These are phyloP conservation scores for Cytospora schulzeri DNA, from an alignment of 2,329 filamentous ascomycete species.

Conservation along the genomic window DNA sequence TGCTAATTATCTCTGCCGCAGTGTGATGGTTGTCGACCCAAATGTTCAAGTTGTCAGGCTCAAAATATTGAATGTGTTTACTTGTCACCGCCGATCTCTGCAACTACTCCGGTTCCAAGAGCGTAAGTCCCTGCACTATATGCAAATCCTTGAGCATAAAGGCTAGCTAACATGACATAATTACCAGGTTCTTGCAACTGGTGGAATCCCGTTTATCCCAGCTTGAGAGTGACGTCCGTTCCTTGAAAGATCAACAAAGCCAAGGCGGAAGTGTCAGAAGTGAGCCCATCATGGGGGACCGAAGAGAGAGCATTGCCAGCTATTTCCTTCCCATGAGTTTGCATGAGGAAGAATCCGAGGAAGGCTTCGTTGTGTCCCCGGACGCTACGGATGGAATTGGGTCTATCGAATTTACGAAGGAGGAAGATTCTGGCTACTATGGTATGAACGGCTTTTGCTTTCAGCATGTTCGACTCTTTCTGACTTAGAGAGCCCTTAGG, in stretches of 20 bases:
- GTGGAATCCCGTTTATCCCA: constrained; percentile 24
- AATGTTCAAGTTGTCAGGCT: constrained; percentile 24
- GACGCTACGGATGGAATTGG: constrained; percentile 32
- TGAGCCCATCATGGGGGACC: constrained; percentile 5
- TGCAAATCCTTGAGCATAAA: no score
- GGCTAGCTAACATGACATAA: background rate
- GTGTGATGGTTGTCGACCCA: constrained; percentile 28
- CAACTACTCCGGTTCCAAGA: constrained; percentile 25
- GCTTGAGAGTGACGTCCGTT: constrained; percentile 25
- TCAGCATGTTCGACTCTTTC: background rate
- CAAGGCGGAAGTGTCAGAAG: constrained; percentile 14
- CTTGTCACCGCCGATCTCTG: constrained; percentile 24
- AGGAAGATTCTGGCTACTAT: constrained; percentile 31
- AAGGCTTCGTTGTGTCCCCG: constrained; percentile 10
- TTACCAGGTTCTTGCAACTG: constrained; percentile 21
- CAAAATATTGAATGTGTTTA: constrained; percentile 27
- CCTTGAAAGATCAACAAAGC: constrained; percentile 18
- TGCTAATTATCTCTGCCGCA: constrained; percentile 16
- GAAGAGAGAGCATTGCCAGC: constrained; percentile 10
- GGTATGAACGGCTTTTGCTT: constrained; percentile 17
- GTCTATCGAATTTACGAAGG: constrained; percentile 31
- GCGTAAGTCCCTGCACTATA: constrained; percentile 10
- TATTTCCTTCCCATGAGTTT: constrained; percentile 19
- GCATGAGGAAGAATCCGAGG: constrained; percentile 37
- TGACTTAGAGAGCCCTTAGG: constrained; percentile 15